A percentile compares a stretch with the other conserved stretches of the same genome.
Evolutionary conservation across 305 asterid species (phyloP).

Genomic region (Fraxinus baroniana): DNA sequence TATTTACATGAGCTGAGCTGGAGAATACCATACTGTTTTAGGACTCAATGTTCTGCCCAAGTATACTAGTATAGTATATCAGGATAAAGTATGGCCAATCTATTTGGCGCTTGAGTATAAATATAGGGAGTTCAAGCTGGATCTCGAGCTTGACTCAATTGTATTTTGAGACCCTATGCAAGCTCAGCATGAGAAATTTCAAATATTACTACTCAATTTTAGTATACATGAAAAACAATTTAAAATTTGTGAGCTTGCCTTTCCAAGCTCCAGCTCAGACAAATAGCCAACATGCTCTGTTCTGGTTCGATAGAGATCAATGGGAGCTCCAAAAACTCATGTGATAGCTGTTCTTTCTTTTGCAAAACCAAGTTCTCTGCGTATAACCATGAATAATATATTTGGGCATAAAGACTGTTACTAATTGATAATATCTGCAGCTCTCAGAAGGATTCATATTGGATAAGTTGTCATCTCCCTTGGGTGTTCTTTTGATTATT

Average conservation of each 20-base stretch:
- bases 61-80: not conserved
- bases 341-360: not conserved
- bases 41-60: not conserved
- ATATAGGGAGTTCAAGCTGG: not conserved
- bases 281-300: not conserved
- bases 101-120: not conserved
- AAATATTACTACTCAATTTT: not conserved
- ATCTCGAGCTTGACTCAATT: not conserved
- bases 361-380: not conserved
- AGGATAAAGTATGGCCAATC: not conserved
- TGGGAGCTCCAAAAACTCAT: not conserved
- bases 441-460: slow-evolving; percentile 76
- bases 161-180: not conserved
- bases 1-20: not conserved
- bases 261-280: not conserved
- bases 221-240: not conserved
- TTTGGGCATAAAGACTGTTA: not conserved
- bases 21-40: slow-evolving; percentile 2
- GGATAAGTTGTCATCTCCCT: slow-evolving; percentile 85
- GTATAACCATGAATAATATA: not conserved
- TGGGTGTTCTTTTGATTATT: slow-evolving; percentile 88
- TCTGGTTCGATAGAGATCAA: slow-evolving; percentile 11
- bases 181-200: not conserved
- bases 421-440: slow-evolving; percentile 45
- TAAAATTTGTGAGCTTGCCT: not conserved